Evolutionary conservation across 495 filamentous ascomycete species (phyloP), one percentile per base, ranked within the genome.

Genomic region (Xylaria telfairii): DNA sequence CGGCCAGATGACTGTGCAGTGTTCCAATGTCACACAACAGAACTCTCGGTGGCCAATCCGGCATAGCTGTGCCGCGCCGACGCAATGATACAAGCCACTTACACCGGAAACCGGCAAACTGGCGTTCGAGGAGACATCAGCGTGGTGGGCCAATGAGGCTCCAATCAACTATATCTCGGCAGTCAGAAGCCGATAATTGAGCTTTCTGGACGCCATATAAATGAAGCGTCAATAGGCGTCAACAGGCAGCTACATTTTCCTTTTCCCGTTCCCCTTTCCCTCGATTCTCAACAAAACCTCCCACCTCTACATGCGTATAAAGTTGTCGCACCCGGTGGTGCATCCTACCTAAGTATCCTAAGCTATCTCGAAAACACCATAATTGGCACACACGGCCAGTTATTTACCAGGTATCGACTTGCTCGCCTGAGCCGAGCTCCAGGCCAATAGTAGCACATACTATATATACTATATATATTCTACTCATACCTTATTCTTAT

Each of bases 31-130:
- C 62, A 15, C 34, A 41, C 57, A 21, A n/a, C 34, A 61, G 34
- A 37, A 24, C 32, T 34, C 30, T 66, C 64, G 64, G 47, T 66
- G 64, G 34, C 64, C 64, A 53, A 66, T 54, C 64, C 62, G 64
- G 64, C 64, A 13, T 66, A 39, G 30, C 30, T 66, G 47, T 66
- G 64, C 64, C 64, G 64, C 41, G 26, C 64, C 32, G 47, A 39
- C 59, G n/a, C n/a, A n/a, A 69, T 7, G 30, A 59, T 49, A 39
- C 39, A 24, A 39, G 61, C 51, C 67, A 68, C 67, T 32, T 51
- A 24, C 28, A 51, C 34, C 30, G 67, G 67, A 69, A 49, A 4
- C 39, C 67, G 67, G 67, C 67, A 66, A 56, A 21, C 24, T 49
- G 39, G 42, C 17, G 30, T 56, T 46, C 15, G 7, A 24, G 8